These are phyloP conservation scores for Hymenoscyphus repandus DNA, from an alignment of 2,329 filamentous ascomycete species.

Conservation along the genomic window DNA sequence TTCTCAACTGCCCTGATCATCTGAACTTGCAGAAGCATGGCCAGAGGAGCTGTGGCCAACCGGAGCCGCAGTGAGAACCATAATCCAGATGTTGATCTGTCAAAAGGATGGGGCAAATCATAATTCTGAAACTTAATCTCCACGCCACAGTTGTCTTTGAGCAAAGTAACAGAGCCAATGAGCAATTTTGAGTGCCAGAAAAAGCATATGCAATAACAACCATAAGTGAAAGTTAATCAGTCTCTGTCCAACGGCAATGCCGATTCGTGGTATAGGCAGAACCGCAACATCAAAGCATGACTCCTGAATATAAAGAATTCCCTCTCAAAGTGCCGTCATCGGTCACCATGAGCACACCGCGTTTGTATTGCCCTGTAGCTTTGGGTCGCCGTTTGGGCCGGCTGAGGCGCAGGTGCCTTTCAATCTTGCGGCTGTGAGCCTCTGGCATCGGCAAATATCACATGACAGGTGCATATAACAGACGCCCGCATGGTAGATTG, in stretches of 20 bases:
- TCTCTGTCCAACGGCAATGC: not conserved
- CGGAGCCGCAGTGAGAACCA: not conserved
- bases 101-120: too few relatives aligned
- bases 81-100: not conserved
- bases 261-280: not conserved
- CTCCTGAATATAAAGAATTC: not conserved
- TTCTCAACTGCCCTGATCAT: not conserved
- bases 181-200: too few relatives aligned
- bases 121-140: too few relatives aligned
- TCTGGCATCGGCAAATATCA: not conserved
- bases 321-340: not conserved
- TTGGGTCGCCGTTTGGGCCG: conserved; percentile 3
- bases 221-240: not conserved
- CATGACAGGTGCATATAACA: conserved; percentile 3
- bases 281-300: not conserved
- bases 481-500: not conserved
- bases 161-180: too few relatives aligned
- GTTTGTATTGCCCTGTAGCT: not conserved
- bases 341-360: not conserved
- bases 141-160: too few relatives aligned
- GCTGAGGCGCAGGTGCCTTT: conserved; percentile 2
- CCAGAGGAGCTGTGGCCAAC: not conserved
- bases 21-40: not conserved
- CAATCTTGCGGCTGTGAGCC: not conserved
- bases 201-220: too few relatives aligned